phyloP scores from a whole-genome alignment of 2,329 filamentous ascomycete genomes.

The Cladophialophora carrionii region DNA sequence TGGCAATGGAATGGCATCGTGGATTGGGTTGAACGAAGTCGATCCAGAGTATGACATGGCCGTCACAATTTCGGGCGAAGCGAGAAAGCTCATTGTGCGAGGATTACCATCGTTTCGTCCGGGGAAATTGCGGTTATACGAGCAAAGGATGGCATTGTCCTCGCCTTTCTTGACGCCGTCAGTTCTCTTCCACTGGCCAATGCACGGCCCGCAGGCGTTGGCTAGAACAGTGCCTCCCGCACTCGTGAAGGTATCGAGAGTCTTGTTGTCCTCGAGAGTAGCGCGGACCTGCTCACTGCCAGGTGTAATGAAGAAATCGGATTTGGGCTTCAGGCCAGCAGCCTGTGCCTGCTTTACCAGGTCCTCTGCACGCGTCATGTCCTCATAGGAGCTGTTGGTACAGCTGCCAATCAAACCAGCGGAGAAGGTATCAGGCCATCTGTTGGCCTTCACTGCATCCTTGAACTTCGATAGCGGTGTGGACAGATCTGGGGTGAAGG shows the following conservation, averaged over 20 bases:
- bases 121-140: conserved; percentile 98
- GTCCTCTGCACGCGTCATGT: conserved; percentile 94
- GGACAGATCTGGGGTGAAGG: conserved; percentile 92
- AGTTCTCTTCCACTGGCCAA: conserved; percentile 88
- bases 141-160: conserved; percentile 90
- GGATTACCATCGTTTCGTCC: conserved; percentile 96
- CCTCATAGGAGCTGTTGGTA: conserved; percentile 98
- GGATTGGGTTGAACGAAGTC: conserved; percentile 95
- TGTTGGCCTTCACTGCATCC: conserved; percentile 76
- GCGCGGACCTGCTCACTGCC: conserved; percentile 96
- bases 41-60: conserved; percentile 91
- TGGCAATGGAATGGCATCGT: conserved; percentile 78
- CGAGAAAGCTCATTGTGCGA: conserved; percentile 97
- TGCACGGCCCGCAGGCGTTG: conserved; percentile 89
- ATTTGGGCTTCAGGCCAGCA: conserved; percentile 86
- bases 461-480: conserved; percentile 91
- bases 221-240: conserved; percentile 89
- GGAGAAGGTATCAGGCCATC: conserved; percentile 89
- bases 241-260: conserved; percentile 79
- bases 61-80: conserved; percentile 93
- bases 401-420: conserved; percentile 96
- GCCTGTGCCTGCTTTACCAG: conserved; percentile 87
- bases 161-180: conserved; percentile 84
- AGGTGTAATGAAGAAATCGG: conserved; percentile 93
- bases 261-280: conserved; percentile 86